Conservation (phyloP, 306 rosid species). For the Lablab purpureus region DNA sequence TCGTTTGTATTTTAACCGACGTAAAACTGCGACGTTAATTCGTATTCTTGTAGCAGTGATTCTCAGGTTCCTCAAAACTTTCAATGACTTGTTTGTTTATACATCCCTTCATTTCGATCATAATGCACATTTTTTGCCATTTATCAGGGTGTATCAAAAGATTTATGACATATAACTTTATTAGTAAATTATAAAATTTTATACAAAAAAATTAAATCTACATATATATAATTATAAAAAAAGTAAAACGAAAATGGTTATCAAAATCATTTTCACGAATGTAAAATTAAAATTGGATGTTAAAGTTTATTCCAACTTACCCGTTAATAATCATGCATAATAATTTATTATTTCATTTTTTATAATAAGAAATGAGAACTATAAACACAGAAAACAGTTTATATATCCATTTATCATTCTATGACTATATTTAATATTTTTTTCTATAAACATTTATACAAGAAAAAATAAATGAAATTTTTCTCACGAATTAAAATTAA, state of each 20-base stretch:
- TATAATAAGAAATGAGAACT: background rate
- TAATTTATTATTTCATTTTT: background rate
- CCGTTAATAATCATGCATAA: background rate
- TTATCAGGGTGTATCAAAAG: background rate
- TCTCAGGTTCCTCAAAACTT: conserved; percentile 58
- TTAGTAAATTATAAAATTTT: background rate
- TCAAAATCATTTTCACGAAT: background rate
- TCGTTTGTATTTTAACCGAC: too few relatives aligned
- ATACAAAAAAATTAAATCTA: background rate
- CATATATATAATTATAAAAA: background rate
- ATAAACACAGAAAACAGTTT: too few relatives aligned
- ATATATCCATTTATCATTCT: too few relatives aligned
- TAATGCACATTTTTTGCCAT: background rate
- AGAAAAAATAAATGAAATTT: too few relatives aligned
- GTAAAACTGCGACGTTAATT: too few relatives aligned
- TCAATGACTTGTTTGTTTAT: background rate
- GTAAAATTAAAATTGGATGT: background rate
- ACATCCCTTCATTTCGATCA: background rate
- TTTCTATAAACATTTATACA: too few relatives aligned
- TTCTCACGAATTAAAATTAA: background rate
- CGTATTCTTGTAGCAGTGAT: too few relatives aligned
- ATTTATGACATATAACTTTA: background rate
- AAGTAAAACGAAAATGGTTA: background rate
- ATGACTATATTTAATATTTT: too few relatives aligned
- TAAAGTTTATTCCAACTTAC: background rate